Base-by-base conservation (phyloP, 768 basidiomycete genomes). In the Collybia mongolica region DNA sequence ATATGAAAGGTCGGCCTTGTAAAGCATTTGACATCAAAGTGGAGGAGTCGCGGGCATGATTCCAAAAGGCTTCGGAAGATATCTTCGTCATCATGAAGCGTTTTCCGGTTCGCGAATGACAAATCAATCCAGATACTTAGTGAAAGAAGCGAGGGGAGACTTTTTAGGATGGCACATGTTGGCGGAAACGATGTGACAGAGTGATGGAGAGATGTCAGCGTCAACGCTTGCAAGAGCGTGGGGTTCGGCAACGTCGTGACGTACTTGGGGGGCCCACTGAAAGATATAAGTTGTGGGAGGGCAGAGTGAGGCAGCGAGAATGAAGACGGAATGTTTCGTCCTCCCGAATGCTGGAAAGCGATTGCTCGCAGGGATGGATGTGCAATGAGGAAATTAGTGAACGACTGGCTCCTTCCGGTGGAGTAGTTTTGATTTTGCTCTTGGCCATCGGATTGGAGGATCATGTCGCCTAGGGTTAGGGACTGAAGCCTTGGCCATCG, bases 51-150 rank as follows among this genome's bases (percentile, higher is more conserved):
- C 22, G 69, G 72, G 45, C 68, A 67, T 7, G 62, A 63, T 24
- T 58, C 52, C 6, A 71, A 52, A 5, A 73, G 46, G 9, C 59
- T 55, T 29, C 49, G 56, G 43, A 73, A 60, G 17, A 71, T 51
- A 29, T 61, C 64, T 12, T 59, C 49, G 32, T 68, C 67, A 43
- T 69, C 69, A 36, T 62, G 59, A n/a, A 58, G 53, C n/a, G 53
- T 50, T 50, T 50, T 56, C 18, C 51, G 55, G 15, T 56, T 56
- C 46, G 42, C 58, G 40, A 72, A 69, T 11, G 70, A 68, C n/a
- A 72, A 58, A 42, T 72, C 70, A 24, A 71, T 65, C 68, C 68
- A 67, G 2, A 70, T 54, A 9, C 63, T 63, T 24, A 72, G 54
- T 8, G 65, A 64, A 20, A 52, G 56, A 44, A 73, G 51, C 26